Evolutionary conservation across 2,329 filamentous ascomycete genomes (phyloP).

Genomic region (Kalmusia sp.): DNA sequence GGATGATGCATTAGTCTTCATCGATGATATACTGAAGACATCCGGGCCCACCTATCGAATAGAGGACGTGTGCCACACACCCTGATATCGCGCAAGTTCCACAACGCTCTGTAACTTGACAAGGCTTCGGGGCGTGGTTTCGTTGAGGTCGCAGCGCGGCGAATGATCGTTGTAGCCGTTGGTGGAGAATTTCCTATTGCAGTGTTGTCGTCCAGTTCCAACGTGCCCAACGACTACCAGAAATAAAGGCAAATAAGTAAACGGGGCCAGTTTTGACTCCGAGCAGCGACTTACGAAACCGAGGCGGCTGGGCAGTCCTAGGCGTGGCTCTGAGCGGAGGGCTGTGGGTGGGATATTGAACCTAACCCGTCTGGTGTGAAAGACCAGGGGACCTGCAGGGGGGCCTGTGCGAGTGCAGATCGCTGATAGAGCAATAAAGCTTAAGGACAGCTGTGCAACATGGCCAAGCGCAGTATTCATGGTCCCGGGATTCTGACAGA

Average conservation of each 20-base stretch:
- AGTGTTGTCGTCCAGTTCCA: not conserved
- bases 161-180: not conserved
- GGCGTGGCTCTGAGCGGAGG: constrained; percentile 4
- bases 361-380: not conserved
- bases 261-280: constrained; percentile 3
- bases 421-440: constrained; percentile 1
- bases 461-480: constrained; percentile 1
- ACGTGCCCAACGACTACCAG: not conserved
- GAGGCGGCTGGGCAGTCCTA: not conserved
- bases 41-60: not conserved
- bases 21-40: not conserved
- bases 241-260: not conserved
- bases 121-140: not conserved
- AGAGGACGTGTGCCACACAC: not conserved
- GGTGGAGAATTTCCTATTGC: constrained; percentile 2
- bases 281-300: not conserved
- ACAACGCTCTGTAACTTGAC: not conserved
- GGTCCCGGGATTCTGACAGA: not conserved
- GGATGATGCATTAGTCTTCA: not conserved
- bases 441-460: constrained; percentile 1
- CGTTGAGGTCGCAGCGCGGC: not conserved
- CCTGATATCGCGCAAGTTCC: not conserved
- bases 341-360: not conserved
- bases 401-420: not conserved
- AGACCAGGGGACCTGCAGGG: not conserved